Percentiles rank a stretch among this genome's conserved stretches.
phyloP scores from a whole-genome alignment of 2,329 filamentous ascomycete genomes.

The Fusarium sp. region DNA sequence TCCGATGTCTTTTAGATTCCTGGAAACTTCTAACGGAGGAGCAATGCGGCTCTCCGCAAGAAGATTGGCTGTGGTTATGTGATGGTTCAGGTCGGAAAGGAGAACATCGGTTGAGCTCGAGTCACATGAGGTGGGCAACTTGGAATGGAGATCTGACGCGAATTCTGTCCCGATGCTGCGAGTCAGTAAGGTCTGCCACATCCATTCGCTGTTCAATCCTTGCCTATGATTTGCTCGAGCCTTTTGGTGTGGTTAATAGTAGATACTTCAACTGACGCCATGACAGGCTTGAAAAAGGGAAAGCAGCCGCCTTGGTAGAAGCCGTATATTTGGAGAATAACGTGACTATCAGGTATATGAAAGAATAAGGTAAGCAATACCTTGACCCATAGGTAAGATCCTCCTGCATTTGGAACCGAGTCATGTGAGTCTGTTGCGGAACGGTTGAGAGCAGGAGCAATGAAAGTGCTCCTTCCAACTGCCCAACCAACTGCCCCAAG shows the following conservation, averaged over 20 bases:
- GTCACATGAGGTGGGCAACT: slow-evolving; percentile 28
- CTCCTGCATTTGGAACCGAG: not conserved
- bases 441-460: not conserved
- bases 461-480: slow-evolving; percentile 6
- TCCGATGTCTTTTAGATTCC: slow-evolving; percentile 64
- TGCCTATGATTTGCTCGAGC: slow-evolving; percentile 39
- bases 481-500: not conserved
- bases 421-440: slow-evolving; percentile 11
- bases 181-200: not conserved
- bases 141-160: slow-evolving; percentile 38
- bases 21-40: slow-evolving; percentile 11
- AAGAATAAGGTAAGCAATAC: not conserved
- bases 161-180: slow-evolving; percentile 39
- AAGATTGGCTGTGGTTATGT: slow-evolving; percentile 37
- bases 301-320: not conserved
- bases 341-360: not conserved
- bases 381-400: not conserved
- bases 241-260: slow-evolving; percentile 35
- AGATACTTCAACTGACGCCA: slow-evolving; percentile 33
- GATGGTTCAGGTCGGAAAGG: slow-evolving; percentile 43
- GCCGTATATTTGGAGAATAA: not conserved
- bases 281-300: slow-evolving; percentile 2
- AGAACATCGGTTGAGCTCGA: slow-evolving; percentile 55
- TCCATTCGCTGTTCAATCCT: not conserved
- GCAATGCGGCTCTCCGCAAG: slow-evolving; percentile 1